Conservation (phyloP, 2,329 filamentous ascomycete species). For the Ilyonectria robusta region DNA sequence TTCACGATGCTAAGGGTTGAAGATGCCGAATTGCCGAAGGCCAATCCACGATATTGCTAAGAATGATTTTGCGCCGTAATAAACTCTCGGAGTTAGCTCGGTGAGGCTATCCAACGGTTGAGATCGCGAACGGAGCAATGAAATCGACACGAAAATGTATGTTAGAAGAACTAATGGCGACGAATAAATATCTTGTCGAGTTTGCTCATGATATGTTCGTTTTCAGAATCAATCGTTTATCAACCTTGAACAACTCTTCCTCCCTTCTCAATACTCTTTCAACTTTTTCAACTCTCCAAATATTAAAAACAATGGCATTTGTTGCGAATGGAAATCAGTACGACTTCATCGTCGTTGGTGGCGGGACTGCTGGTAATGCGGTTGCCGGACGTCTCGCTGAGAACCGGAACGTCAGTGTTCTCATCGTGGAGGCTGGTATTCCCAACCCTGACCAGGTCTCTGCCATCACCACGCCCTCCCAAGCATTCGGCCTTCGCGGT, state of each 20-base stretch:
- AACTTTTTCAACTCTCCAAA: neutral
- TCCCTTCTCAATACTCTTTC: neutral
- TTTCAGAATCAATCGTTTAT: conserved; percentile 8
- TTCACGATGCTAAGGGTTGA: too few relatives aligned
- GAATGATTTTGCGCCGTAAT: too few relatives aligned
- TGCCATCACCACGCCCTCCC: conserved; percentile 66
- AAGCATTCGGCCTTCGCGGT: conserved; percentile 67
- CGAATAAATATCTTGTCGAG: conserved; percentile 6
- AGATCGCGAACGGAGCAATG: neutral
- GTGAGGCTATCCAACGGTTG: neutral
- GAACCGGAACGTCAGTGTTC: conserved; percentile 55
- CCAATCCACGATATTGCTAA: too few relatives aligned
- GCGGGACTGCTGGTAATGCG: conserved; percentile 53
- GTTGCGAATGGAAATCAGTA: conserved; percentile 21
- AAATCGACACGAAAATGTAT: neutral
- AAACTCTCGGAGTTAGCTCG: conserved; percentile 16
- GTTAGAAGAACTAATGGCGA: neutral
- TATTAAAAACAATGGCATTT: conserved; percentile 4
- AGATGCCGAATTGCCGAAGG: too few relatives aligned
- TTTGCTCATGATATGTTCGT: neutral
- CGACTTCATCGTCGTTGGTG: conserved; percentile 34
- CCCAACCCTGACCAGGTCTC: conserved; percentile 64
- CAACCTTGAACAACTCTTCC: neutral
- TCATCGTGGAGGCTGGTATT: conserved; percentile 64
- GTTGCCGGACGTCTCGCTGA: conserved; percentile 54